Evolutionary conservation across 176 grass and related monocot species (phyloP), one percentile per base, ranked within the genome.

Genomic region (Saccharum spontaneum): DNA sequence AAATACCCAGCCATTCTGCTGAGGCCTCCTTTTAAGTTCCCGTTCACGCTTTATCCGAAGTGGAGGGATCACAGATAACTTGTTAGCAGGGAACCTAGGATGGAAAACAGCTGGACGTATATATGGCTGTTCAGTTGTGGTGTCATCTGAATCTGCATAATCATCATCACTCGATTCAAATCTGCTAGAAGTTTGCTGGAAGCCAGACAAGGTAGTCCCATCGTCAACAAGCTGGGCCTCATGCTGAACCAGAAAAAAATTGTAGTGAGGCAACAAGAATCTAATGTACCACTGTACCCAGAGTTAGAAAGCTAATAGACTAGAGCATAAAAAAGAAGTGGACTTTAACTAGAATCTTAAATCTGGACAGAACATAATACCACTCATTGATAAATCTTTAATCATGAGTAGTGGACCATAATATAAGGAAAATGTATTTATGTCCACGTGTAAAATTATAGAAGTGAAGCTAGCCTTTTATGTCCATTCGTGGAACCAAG

Each of bases 121-220:
- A 72, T 88, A 88, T 61, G 75, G 68, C 40, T 81, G 82, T 82
- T 86, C 87, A 83, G 89, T 94, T 85, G 91, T 75, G 22, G 93
- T 94, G 67, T 91, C 93, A 91, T 99, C 93, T 23, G 90, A 91
- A 83, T 99, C 91, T 0, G 61, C 85, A 82, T 94, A 94, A 83
- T 99, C 97, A 87, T 99, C 97, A 72, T 99, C 94, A 31, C 97
- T 96, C 49, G 97, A 99, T 34, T 82, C 87, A 76, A 90, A 97
- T 82, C 88, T 90, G 79, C 88, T 92, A 55, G 84, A 89, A n/a
- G 78, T 88, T 87, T 86, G 93, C 76, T 84, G 88, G 69, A 99
- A 96, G 38, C 90, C 88, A 86, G 90, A 91, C 33, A 99, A 86
- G 77, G 90, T 43, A 36, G 67, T 85, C 62, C 91, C 85, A 86